phyloP scores from a whole-genome alignment of 345 rosid species.

The Isatis tinctoria region DNA sequence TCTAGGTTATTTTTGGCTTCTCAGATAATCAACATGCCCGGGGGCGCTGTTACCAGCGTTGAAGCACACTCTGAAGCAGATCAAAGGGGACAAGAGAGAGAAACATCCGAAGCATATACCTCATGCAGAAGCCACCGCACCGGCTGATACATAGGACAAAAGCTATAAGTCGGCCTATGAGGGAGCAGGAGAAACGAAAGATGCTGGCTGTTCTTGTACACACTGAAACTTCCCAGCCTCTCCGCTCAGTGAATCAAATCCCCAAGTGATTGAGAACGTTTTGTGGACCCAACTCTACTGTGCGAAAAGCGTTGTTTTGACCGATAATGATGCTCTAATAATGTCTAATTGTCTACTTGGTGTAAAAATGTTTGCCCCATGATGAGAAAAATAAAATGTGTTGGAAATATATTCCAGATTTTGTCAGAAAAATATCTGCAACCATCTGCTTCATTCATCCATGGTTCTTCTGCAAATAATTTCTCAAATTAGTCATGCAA shows the following conservation, averaged over 20 bases:
- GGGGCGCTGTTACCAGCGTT: conserved; percentile 81
- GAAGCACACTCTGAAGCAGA: conserved; percentile 86
- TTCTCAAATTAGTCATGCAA: too few species aligned
- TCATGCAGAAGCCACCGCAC: conserved; percentile 55
- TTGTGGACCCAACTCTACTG: neutral
- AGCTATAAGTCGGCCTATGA: conserved; percentile 58
- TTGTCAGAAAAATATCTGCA: neutral
- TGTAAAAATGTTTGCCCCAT: neutral
- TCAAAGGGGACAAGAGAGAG: conserved; percentile 89
- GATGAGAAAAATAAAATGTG: neutral
- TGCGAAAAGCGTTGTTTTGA: too few species aligned
- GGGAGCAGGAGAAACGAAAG: conserved; percentile 7
- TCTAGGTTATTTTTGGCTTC: neutral
- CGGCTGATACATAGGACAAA: conserved; percentile 61
- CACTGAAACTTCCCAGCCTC: conserved; percentile 34
- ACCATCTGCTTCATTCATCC: too few species aligned
- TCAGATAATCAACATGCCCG: conserved; percentile 96
- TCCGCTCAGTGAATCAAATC: neutral
- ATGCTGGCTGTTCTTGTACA: conserved; percentile 51
- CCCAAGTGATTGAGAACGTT: neutral
- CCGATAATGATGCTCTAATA: too few species aligned
- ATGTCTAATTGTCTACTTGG: too few species aligned
- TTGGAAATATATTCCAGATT: neutral
- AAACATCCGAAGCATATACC: conserved; percentile 86
- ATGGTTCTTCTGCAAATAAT: too few species aligned